phyloP scores from a whole-genome alignment of 805 yeast species.

The Saccharomycopsis capsularis region DNA sequence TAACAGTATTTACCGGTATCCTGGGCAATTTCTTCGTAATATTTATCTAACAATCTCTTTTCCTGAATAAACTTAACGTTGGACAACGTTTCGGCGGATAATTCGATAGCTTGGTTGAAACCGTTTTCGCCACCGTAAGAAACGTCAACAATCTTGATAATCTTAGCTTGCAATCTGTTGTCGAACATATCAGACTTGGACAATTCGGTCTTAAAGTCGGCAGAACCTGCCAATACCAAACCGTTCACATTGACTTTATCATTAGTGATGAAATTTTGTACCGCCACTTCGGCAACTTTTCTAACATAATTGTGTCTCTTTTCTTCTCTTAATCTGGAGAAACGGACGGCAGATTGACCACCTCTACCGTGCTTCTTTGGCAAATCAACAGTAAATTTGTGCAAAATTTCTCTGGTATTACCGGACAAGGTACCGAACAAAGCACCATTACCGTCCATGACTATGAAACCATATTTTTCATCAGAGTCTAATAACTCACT shows the following conservation, averaged over 20 bases:
- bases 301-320: slow-evolving; percentile 98
- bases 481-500: slow-evolving; percentile 91
- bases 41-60: slow-evolving; percentile 84
- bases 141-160: slow-evolving; percentile 89
- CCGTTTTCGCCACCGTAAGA: slow-evolving; percentile 99
- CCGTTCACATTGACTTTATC: slow-evolving; percentile 95
- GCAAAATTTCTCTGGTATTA: slow-evolving; percentile 92
- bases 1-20: slow-evolving; percentile 97
- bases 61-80: slow-evolving; percentile 98
- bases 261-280: slow-evolving; percentile 89
- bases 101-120: slow-evolving; percentile 97
- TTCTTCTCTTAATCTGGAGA: slow-evolving; percentile 97
- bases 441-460: slow-evolving; percentile 99
- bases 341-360: slow-evolving; percentile 99
- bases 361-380: slow-evolving; percentile 99
- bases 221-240: slow-evolving; percentile 95
- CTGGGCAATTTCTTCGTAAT: slow-evolving; percentile 95
- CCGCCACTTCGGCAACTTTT: slow-evolving; percentile 97
- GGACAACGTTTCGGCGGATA: slow-evolving; percentile 93
- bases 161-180: slow-evolving; percentile 76
- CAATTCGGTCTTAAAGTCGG: slow-evolving; percentile 95
- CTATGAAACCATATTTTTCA: slow-evolving; percentile 93
- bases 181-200: slow-evolving; percentile 92
- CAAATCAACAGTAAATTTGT: slow-evolving; percentile 92
- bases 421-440: slow-evolving; percentile 93